These are phyloP conservation scores for Arthrinium puccinioides DNA, from an alignment of 2,329 filamentous ascomycete genomes.

Conservation along the genomic window DNA sequence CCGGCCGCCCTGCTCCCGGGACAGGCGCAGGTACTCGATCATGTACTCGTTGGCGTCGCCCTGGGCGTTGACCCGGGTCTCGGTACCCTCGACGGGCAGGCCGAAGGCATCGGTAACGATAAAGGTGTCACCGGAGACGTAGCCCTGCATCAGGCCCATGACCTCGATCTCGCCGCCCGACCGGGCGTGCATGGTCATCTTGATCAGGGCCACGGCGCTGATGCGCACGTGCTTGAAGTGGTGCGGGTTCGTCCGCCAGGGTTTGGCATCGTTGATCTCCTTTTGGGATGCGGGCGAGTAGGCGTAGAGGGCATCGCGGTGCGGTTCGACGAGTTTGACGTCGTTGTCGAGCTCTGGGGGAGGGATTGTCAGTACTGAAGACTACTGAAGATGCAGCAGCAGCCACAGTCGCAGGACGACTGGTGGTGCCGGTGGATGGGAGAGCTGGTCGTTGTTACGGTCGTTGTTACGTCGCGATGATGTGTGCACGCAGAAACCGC, in stretches of 20 bases:
- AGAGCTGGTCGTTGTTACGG: no score
- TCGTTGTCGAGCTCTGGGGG: constrained; percentile 77
- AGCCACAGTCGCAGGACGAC: constrained; percentile 2
- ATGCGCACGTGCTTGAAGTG: constrained; percentile 94
- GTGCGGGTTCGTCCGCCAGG: constrained; percentile 72
- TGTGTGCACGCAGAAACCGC: constrained; percentile 5
- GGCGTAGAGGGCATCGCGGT: constrained; percentile 84
- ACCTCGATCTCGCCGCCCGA: constrained; percentile 87
- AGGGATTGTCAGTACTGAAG: constrained; percentile 6
- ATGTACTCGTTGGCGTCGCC: constrained; percentile 97
- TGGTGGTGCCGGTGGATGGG: neutral
- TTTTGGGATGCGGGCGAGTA: constrained; percentile 68
- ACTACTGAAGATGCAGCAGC: constrained; percentile 6
- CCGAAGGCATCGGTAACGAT: constrained; percentile 92
- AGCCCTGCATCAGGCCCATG: constrained; percentile 98
- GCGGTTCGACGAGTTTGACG: constrained; percentile 73
- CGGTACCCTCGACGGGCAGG: constrained; percentile 93
- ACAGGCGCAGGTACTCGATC: constrained; percentile 72
- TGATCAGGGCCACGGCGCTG: constrained; percentile 86
- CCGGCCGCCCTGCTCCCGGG: constrained; percentile 63
- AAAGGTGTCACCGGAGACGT: constrained; percentile 76
- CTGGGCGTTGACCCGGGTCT: constrained; percentile 94
- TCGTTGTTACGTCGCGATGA: neutral
- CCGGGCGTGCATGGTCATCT: constrained; percentile 99
- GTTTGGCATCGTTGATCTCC: constrained; percentile 53